Base-by-base conservation (phyloP, 2,329 filamentous ascomycete species). In the Aspergillus floridensis region DNA sequence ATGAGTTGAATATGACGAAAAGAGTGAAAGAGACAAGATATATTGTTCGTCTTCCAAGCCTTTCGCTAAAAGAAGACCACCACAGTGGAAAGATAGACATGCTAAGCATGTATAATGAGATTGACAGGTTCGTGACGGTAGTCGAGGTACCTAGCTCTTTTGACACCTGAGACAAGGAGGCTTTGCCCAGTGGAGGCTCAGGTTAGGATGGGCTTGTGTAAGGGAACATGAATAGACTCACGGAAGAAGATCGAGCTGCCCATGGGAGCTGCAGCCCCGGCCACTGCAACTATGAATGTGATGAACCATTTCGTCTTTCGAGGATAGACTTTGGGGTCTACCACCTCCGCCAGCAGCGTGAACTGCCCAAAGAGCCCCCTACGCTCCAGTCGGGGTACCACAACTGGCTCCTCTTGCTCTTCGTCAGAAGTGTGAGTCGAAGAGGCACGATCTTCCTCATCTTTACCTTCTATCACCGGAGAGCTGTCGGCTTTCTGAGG, bases 31-130 rank as follows among this genome's bases (percentile, higher is more conserved):
- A 92, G 35, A 84, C 76, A 32, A 96, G 76, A 71, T 93, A 95
- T 66, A 96, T 89, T n/a, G 86, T 87, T 22, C 91, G 85, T 46
- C 91, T 85, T 12, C 91, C 91, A 1, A 82, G 70, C 4, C 76
- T 76, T 66, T 95, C 91, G 8, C 88, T 91, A 69, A 95, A 92
- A 1, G 88, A 88, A 1, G 88, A 91, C 90, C 90, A 95, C 91
- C 91, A 95, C 0, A 96, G 80, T 0, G 91, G 91, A 65, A 92
- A 93, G 49, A 95, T 91, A 57, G 87, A 85, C 90, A 95, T 91
- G 66, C 84, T 80, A 4, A 95, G 80, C 90, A 95, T 92, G 72
- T 93, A 95, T 59, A 93, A 75, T 0, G 91, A 88, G 0, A 95
- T 84, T 0, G 88, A 88, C 59, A 95, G 70, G 72, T 95, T 96